phyloP scores from a whole-genome alignment of 345 rosid species.

The Sisymbrium irio region DNA sequence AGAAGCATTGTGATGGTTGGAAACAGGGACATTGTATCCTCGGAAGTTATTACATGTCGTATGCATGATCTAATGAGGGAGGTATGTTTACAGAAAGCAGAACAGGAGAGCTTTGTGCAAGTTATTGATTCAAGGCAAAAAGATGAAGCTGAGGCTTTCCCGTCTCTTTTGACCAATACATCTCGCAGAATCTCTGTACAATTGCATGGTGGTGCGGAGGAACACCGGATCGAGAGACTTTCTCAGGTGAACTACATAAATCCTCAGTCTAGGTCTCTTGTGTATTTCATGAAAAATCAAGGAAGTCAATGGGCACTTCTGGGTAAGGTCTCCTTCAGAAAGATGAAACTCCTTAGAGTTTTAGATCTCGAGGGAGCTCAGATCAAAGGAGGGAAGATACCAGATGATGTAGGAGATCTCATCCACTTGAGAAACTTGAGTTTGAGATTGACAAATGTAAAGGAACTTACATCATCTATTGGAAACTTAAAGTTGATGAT shows the following conservation, averaged over 20 bases:
- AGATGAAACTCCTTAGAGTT: conserved; percentile 39
- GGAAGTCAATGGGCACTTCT: conserved; percentile 22
- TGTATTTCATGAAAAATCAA: conserved; percentile 29
- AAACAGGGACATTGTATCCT: conserved; percentile 22
- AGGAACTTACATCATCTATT: conserved; percentile 22
- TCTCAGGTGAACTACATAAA: conserved; percentile 24
- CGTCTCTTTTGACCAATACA: conserved; percentile 8
- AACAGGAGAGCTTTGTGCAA: conserved; percentile 24
- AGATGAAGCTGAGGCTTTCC: conserved; percentile 1
- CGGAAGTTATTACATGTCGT: conserved; percentile 25
- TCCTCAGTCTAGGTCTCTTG: conserved; percentile 37
- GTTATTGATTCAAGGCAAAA: conserved; percentile 13
- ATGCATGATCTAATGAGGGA: conserved; percentile 40
- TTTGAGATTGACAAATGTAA: conserved; percentile 20
- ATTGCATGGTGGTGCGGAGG: conserved; percentile 28
- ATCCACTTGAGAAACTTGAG: conserved; percentile 36
- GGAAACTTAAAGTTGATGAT: conserved; percentile 23
- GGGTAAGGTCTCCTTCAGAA: conserved; percentile 26
- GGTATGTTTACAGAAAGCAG: conserved; percentile 27
- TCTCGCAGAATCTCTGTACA: conserved; percentile 36
- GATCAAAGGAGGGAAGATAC: conserved; percentile 24
- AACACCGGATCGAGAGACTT: conserved; percentile 19
- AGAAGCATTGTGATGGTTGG: conserved; percentile 46
- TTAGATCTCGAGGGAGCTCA: conserved; percentile 37
- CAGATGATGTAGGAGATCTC: conserved; percentile 37